Percentiles rank a stretch among this genome's conserved stretches.
Evolutionary conservation across 768 basidiomycete genomes (phyloP).

Genomic region (Tylopilus sp.): DNA sequence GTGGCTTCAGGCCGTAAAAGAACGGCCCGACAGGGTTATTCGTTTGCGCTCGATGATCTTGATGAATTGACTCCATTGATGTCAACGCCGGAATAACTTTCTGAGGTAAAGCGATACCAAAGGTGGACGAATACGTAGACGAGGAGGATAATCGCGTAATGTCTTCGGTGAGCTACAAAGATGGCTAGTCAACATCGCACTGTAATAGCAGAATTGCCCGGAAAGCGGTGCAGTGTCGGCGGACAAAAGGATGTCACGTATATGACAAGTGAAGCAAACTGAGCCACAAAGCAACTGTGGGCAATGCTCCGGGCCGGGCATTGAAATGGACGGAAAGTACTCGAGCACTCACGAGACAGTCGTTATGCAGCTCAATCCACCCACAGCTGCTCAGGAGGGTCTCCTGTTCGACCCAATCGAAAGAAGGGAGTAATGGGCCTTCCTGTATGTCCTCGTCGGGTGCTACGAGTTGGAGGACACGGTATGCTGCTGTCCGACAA

Average conservation of each 20-base stretch:
- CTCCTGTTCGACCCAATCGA: slow-evolving; percentile 76
- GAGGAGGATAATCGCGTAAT: slow-evolving; percentile 34
- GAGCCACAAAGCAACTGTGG: slow-evolving; percentile 2
- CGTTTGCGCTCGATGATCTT: slow-evolving; percentile 25
- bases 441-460: slow-evolving; percentile 57
- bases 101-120: slow-evolving; percentile 44
- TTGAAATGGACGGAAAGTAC: neutral
- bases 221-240: slow-evolving; percentile 8
- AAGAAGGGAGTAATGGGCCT: slow-evolving; percentile 63
- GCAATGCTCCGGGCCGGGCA: neutral
- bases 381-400: slow-evolving; percentile 63
- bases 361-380: slow-evolving; percentile 69
- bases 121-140: slow-evolving; percentile 41
- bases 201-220: neutral
- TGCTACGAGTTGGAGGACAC: slow-evolving; percentile 58
- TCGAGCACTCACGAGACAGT: slow-evolving; percentile 58
- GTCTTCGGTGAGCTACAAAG: slow-evolving; percentile 26
- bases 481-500: slow-evolving; percentile 64
- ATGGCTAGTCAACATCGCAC: slow-evolving; percentile 15
- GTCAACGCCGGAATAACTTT: slow-evolving; percentile 18
- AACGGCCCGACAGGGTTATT: slow-evolving; percentile 29
- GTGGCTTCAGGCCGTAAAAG: slow-evolving; percentile 52
- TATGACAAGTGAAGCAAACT: neutral
- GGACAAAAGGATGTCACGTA: slow-evolving; percentile 3
- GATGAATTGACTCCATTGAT: slow-evolving; percentile 25